Base-by-base conservation (phyloP, 208 protist genomes). In the Trypanosoma boissoni region DNA sequence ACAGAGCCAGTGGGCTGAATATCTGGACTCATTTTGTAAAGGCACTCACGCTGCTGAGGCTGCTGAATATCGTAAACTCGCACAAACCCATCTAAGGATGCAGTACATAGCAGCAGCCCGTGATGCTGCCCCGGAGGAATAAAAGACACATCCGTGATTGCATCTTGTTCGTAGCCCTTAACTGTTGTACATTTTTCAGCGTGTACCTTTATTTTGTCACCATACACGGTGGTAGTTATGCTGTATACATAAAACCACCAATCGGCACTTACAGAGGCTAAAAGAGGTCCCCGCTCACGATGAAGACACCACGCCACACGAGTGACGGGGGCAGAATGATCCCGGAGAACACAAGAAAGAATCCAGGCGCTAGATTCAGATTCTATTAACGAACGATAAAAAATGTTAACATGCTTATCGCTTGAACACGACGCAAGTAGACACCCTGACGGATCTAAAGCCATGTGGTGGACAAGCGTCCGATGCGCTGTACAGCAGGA, bases 81-180 rank as follows among this genome's bases (percentile, higher is more conserved):
- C 58, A 95, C 82, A 28, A 67, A 85, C 31, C 89, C 89, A 53
- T 95, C 89, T 18, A 95, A 66, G 1, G 89, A 92, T 36, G 89
- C 85, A 12, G 89, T 93, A 23, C 86, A 92, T 24, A 95, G 73
- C 23, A 91, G 73, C 53, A 90, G 57, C 26, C 86, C 76, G 59
- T 85, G 77, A 46, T 88, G 82, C 64, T 91, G 81, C 57, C 83
- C 78, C 16, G 83, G 84, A 18, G 86, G 89, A 44, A 91, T 66
- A 65, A 95, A 95, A 28, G 89, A 83, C 28, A 95, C 78, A 62
- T 92, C 86, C 2, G 86, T 95, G 65, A 92, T 91, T 43, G 78
- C 86, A 67, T 95, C 89, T 61, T 91, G 91, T 66, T 93, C 85
- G 57, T 80, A 90, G 16, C 89, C 85, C 34, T 80, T 76, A 68